Evolutionary conservation across 352 stramenopile species (phyloP), one percentile per base, ranked within the genome.

Genomic region (Pythium pyrilobum): DNA sequence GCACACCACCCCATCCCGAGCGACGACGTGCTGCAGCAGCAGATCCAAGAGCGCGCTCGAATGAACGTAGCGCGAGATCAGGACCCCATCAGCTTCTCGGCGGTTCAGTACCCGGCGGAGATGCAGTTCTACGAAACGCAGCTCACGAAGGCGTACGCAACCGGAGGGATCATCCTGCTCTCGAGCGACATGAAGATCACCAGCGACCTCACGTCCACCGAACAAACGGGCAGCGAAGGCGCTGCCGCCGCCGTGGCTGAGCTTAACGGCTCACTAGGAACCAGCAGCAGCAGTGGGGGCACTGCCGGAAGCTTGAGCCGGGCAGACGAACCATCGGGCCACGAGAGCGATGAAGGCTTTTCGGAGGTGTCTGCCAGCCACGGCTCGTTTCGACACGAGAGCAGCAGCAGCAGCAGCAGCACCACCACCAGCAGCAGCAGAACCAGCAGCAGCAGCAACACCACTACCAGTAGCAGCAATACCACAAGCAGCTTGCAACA

Each of bases 51-150:
- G 13, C 45, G 46, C 16, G 46, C 46, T 5, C 3, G 21, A 1
- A 53, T 57, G 46, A 63, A 63, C 25, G 23, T 16, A 7, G 33
- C 33, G 11, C 55, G 55, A 9, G 46, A 63, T 41, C 23, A 44
- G 1, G 32, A 62, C 18, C 44, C 54, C 2, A 56, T 62, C 28
- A 15, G 5, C 0, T 62, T 62, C 11, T 51, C 45, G 0, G 12
- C 20, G 1, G 34, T 16, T 20, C 15, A 50, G 28, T 51, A 55
- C 10, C 20, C 46, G 0, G 6, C 12, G 7, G 47, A 57, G 18
- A 52, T 56, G 55, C 38, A 52, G 20, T 39, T 57, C 40, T 57
- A 55, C 40, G 55, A 63, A 28, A 42, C 28, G 1, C 55, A 56
- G 8, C 28, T 63, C 9, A 34, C 46, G 16, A 52, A 63, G 15